phyloP scores from a whole-genome alignment of 2,329 filamentous ascomycete genomes.

The Akanthomyces lecanii region DNA sequence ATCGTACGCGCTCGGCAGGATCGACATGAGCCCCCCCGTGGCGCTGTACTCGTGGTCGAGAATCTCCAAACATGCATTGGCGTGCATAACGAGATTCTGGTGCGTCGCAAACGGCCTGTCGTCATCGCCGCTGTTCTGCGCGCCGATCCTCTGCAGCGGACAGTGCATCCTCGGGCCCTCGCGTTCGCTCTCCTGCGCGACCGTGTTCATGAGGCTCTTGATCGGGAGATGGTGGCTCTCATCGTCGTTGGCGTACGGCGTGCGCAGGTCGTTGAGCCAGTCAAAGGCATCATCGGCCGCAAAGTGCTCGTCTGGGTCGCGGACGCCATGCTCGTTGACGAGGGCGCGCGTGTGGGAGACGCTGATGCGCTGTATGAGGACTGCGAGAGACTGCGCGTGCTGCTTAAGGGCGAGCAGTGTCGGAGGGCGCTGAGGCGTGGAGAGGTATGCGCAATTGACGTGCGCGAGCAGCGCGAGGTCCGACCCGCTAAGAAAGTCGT shows the following conservation, averaged over 20 bases:
- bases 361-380: slow-evolving; percentile 47
- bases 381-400: slow-evolving; percentile 54
- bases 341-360: slow-evolving; percentile 31
- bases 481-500: slow-evolving; percentile 20
- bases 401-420: slow-evolving; percentile 56
- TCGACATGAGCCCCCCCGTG: slow-evolving; percentile 51
- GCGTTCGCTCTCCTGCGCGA: slow-evolving; percentile 39
- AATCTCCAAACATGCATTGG: slow-evolving; percentile 55
- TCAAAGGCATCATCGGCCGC: slow-evolving; percentile 48
- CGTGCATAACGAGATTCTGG: slow-evolving; percentile 50
- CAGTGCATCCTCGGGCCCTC: slow-evolving; percentile 42
- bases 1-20: slow-evolving; percentile 44
- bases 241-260: slow-evolving; percentile 46
- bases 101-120: slow-evolving; percentile 42
- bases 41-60: slow-evolving; percentile 56
- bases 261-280: slow-evolving; percentile 50
- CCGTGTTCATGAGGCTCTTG: slow-evolving; percentile 42
- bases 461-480: slow-evolving; percentile 32
- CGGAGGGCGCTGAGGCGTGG: slow-evolving; percentile 48
- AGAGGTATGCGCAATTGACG: slow-evolving; percentile 56
- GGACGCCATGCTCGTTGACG: slow-evolving; percentile 16
- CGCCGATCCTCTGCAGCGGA: slow-evolving; percentile 31
- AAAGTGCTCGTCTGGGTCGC: slow-evolving; percentile 25
- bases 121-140: slow-evolving; percentile 15
- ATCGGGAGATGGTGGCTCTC: slow-evolving; percentile 44